Conservation (phyloP, 345 rosid species). For the Hypericum androsaemum region DNA sequence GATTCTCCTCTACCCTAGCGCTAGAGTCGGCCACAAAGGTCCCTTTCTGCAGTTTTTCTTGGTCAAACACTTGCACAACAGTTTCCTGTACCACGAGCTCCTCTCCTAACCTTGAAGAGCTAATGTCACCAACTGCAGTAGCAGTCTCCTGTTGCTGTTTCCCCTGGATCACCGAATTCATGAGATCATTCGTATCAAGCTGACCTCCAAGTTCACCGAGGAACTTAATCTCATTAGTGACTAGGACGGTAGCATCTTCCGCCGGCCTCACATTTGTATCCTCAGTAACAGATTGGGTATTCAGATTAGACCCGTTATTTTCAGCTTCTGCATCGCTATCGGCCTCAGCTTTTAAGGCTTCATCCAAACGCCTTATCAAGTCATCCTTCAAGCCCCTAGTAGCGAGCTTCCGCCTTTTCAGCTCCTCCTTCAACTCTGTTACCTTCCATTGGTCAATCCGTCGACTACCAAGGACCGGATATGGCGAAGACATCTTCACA, state of each 20-base stretch:
- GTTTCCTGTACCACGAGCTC: slow-evolving; percentile 15
- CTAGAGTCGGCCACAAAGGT: no score
- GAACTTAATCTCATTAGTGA: no score
- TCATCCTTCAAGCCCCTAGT: slow-evolving; percentile 82
- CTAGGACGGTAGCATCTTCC: no score
- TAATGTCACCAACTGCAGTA: slow-evolving; percentile 5
- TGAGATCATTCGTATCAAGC: no score
- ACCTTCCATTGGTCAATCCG: slow-evolving; percentile 96
- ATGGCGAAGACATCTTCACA: slow-evolving; percentile 60
- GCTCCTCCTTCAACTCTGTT: slow-evolving; percentile 89
- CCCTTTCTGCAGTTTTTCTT: no score
- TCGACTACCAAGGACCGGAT: slow-evolving; percentile 53
- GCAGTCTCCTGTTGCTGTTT: slow-evolving; percentile 10
- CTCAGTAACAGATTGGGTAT: not conserved
- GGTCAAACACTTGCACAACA: slow-evolving; percentile 6
- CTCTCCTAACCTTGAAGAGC: slow-evolving; percentile 18
- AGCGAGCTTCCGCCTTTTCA: slow-evolving; percentile 54
- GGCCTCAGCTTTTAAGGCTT: slow-evolving; percentile 30
- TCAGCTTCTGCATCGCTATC: slow-evolving; percentile 13
- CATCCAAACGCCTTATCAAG: slow-evolving; percentile 69
- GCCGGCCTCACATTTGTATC: no score
- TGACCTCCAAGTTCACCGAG: slow-evolving; percentile 27
- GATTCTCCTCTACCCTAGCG: no score
- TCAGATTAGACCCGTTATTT: slow-evolving; percentile 7
- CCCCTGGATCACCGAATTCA: slow-evolving; percentile 17